These are phyloP conservation scores for Penicillium sclerotigenum DNA, from an alignment of 2,329 filamentous ascomycete genomes.

Conservation along the genomic window DNA sequence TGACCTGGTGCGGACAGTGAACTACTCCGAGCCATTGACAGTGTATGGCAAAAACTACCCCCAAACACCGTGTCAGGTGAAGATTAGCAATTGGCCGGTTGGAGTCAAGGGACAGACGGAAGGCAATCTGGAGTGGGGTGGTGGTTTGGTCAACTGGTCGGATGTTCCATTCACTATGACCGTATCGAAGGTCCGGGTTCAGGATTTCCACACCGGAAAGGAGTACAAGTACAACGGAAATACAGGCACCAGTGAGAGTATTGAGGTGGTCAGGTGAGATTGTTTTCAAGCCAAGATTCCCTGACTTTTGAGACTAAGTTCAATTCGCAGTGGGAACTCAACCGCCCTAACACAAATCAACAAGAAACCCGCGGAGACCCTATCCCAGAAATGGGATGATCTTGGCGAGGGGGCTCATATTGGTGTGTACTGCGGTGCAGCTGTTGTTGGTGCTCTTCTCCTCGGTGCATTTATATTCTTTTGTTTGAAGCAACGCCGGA, in stretches of 20 bases:
- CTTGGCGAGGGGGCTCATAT: constrained; percentile 11
- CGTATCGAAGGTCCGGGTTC: constrained; percentile 58
- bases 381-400: constrained; percentile 15
- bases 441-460: constrained; percentile 2
- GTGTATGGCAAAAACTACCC: constrained; percentile 57
- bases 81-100: constrained; percentile 66
- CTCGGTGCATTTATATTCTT: constrained; percentile 7
- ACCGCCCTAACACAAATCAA: constrained; percentile 9
- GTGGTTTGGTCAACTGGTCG: constrained; percentile 63
- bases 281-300: background rate
- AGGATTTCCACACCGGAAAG: constrained; percentile 58
- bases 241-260: constrained; percentile 62
- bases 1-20: constrained; percentile 58
- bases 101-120: constrained; percentile 45
- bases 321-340: constrained; percentile 13
- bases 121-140: constrained; percentile 64
- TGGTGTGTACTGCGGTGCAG: constrained; percentile 10
- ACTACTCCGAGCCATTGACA: constrained; percentile 55
- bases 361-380: constrained; percentile 7
- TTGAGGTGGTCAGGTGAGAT: constrained; percentile 52
- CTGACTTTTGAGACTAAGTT: background rate
- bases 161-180: constrained; percentile 70
- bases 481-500: constrained; percentile 13
- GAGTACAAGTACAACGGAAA: constrained; percentile 64
- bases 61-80: constrained; percentile 70